phyloP scores from a whole-genome alignment of 2,329 filamentous ascomycete genomes.

The Neocucurbitaria cava region DNA sequence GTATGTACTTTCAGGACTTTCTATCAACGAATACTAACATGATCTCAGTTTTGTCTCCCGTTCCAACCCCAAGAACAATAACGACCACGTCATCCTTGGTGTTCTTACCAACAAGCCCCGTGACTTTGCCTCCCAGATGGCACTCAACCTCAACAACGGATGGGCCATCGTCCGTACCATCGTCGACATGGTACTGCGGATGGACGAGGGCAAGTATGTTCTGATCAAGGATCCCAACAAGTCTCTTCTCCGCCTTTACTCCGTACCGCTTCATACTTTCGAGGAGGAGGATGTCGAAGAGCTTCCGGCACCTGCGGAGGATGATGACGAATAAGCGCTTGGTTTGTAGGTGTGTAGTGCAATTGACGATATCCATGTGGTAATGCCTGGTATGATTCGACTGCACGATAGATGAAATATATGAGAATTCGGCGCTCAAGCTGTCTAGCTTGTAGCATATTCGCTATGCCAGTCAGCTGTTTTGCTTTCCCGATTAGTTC shows the following conservation, averaged over 20 bases:
- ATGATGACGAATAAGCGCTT: constrained; percentile 59
- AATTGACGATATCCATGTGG: constrained; percentile 29
- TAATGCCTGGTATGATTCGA: constrained; percentile 23
- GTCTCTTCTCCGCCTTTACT: constrained; percentile 89
- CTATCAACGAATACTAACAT: constrained; percentile 9
- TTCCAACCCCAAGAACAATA: constrained; percentile 87
- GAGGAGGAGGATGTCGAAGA: constrained; percentile 89
- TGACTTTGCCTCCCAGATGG: constrained; percentile 98
- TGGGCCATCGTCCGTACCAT: constrained; percentile 99
- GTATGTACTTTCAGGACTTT: constrained; percentile 58
- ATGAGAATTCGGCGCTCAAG: constrained; percentile 9
- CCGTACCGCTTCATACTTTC: constrained; percentile 85
- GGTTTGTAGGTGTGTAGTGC: constrained; percentile 3
- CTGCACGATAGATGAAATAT: constrained; percentile 28
- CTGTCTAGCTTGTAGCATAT: too few relatives aligned
- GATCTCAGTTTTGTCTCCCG: constrained; percentile 87
- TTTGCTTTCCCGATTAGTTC: neutral
- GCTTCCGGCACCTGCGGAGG: constrained; percentile 62
- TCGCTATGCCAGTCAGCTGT: neutral
- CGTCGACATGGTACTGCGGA: constrained; percentile 87
- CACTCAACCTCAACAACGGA: constrained; percentile 92
- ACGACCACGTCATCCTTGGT: constrained; percentile 93
- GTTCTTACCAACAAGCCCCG: constrained; percentile 97
- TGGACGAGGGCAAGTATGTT: constrained; percentile 81
- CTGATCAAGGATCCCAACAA: constrained; percentile 93